phyloP scores from a whole-genome alignment of 1,284 basidiomycete genomes.

The Melampsora occidentalis region DNA sequence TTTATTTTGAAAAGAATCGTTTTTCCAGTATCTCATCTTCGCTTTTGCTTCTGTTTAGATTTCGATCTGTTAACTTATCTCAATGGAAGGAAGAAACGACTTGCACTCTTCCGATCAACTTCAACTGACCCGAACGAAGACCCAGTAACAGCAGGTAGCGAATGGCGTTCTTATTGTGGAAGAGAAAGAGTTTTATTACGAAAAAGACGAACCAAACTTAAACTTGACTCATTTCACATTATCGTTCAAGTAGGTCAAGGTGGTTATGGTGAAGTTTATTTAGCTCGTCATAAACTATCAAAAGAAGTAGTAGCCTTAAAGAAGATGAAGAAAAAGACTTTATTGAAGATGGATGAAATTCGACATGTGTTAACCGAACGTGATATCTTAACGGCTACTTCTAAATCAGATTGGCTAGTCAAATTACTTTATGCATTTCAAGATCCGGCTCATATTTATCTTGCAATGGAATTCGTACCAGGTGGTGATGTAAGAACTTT shows the following conservation, averaged over 20 bases:
- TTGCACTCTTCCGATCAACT: constrained; percentile 54
- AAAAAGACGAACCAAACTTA: constrained; percentile 77
- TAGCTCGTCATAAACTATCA: constrained; percentile 84
- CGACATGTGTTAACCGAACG: constrained; percentile 93
- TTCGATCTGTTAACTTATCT: constrained; percentile 84
- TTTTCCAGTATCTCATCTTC: not conserved
- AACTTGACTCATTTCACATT: constrained; percentile 85
- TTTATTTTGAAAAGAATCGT: not conserved
- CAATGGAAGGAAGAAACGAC: constrained; percentile 73
- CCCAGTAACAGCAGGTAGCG: constrained; percentile 56
- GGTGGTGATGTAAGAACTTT: constrained; percentile 93
- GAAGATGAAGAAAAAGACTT: constrained; percentile 87
- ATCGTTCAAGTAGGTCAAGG: constrained; percentile 96
- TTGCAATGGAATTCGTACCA: constrained; percentile 98
- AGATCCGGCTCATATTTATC: constrained; percentile 79
- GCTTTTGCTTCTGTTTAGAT: constrained; percentile 27
- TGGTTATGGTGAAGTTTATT: constrained; percentile 90
- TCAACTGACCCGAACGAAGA: constrained; percentile 20
- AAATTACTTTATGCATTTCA: constrained; percentile 90
- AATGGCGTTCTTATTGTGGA: constrained; percentile 85
- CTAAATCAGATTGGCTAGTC: constrained; percentile 89
- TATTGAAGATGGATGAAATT: constrained; percentile 97
- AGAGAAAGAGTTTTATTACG: constrained; percentile 86
- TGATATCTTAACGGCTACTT: constrained; percentile 86
- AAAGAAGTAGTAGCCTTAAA: constrained; percentile 92